Evolutionary conservation across 2,329 filamentous ascomycete species (phyloP), one percentile per base, ranked within the genome.

Genomic region (Claviceps sp.): DNA sequence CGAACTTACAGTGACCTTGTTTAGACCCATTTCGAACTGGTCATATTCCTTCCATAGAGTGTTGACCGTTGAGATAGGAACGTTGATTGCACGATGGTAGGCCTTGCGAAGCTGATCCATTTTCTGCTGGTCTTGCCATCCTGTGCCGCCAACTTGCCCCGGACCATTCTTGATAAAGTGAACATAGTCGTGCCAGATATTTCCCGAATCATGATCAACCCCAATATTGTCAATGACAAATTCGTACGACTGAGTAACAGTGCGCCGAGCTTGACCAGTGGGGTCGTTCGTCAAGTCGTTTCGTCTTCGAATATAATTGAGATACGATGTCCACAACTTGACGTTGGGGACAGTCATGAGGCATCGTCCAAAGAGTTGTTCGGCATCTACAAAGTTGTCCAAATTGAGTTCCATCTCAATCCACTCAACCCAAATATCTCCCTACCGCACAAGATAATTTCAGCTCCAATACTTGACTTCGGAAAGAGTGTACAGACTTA

Each of bases 101-200:
- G 88, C 87, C 65, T 94, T 95, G 54, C 93, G 84, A 50, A 98
- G 71, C 59, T 87, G 76, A 61, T 98, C 93, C 85, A 95, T 95
- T 74, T 98, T 98, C 65, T 97, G 93, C 69, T 91, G 87, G 64
- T 97, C 93, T 68, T 97, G 90, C 94, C 93, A 98, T 54, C 81
- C 84, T 54, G 77, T 84, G 44, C 91, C 93, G 26, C 90, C 91
- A 54, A 93, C 80, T 53, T 82, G 82, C 5, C 93, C 93, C 1
- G 93, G 93, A 0, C 86, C 88, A 41, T 81, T 87, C 64, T 89
- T 90, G 67, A 97, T 81, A 64, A 98, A 96, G 58, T 93, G 83
- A 55, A 98, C 84, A 62, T 97, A 97, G 58, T 98, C 93, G 54
- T 85, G 81, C 93, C 93, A 98, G 52, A 98, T 84, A 57, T 78